phyloP scores from a whole-genome alignment of 2,329 filamentous ascomycete genomes.

The Aspergillus calidoustus region DNA sequence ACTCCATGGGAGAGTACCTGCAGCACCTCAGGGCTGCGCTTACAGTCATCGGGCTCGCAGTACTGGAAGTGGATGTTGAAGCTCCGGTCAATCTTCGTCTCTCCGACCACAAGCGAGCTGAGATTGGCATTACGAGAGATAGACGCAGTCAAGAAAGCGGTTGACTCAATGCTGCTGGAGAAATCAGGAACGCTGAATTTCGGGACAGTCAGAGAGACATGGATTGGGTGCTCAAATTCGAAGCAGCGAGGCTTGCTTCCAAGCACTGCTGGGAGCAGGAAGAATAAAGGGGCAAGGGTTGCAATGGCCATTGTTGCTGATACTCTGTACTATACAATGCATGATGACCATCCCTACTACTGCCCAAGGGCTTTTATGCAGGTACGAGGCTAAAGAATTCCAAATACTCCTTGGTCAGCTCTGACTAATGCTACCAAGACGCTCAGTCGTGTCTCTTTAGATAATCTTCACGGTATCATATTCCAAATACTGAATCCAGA shows the following conservation, averaged over 20 bases:
- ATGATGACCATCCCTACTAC: too few relatives aligned
- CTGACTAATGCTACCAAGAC: too few relatives aligned
- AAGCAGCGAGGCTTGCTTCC: neutral
- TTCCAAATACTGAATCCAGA: too few relatives aligned
- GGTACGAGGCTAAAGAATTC: too few relatives aligned
- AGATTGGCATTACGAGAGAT: neutral
- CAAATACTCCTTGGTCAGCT: too few relatives aligned
- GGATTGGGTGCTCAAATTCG: neutral
- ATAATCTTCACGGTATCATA: too few relatives aligned
- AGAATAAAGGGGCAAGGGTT: too few relatives aligned
- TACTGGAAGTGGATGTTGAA: neutral
- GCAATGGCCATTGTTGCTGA: too few relatives aligned
- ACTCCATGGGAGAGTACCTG: neutral
- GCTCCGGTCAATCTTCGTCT: neutral
- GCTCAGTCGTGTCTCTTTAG: too few relatives aligned
- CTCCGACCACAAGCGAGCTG: neutral
- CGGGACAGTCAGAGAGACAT: neutral
- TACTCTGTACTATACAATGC: too few relatives aligned
- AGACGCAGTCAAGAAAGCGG: neutral
- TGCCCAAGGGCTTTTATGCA: too few relatives aligned
- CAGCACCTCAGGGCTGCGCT: neutral
- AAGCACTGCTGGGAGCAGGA: neutral
- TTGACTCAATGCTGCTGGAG: neutral
- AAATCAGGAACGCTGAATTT: neutral
- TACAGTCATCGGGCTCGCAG: neutral